Conservation (phyloP, 2,329 filamentous ascomycete species). For the Nectriaceae sp. region DNA sequence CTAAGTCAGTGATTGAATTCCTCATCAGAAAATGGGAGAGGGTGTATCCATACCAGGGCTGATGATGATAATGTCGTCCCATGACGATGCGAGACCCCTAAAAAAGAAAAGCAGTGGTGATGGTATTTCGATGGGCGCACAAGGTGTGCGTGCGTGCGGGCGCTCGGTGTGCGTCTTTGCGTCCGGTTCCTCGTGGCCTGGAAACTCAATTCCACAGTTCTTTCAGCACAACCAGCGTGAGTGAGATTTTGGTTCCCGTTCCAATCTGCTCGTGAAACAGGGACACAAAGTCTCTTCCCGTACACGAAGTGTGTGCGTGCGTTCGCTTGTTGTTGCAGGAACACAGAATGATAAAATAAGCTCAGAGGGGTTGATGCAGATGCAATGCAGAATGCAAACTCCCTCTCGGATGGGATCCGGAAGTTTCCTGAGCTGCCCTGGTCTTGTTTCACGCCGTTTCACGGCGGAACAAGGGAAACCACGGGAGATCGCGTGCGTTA, state of each 20-base stretch:
- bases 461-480: background rate
- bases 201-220: constrained; percentile 9
- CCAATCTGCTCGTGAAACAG: constrained; percentile 5
- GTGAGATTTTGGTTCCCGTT: background rate
- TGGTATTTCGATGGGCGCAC: constrained; percentile 10
- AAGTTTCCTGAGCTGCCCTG: background rate
- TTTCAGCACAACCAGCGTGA: background rate
- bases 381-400: background rate
- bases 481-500: background rate
- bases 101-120: background rate
- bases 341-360: background rate
- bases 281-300: background rate
- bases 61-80: constrained; percentile 31
- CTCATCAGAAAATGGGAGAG: background rate
- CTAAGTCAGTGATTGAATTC: constrained; percentile 17
- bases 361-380: background rate
- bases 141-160: constrained; percentile 4
- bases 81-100: constrained; percentile 18
- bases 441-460: background rate
- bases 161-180: background rate
- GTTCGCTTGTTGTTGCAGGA: no score
- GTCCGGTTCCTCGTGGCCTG: constrained; percentile 12
- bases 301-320: background rate
- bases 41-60: constrained; percentile 24
- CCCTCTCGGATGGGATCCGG: background rate